Conservation (phyloP, 2,329 filamentous ascomycete genomes). For the Plectosphaerella sp. region DNA sequence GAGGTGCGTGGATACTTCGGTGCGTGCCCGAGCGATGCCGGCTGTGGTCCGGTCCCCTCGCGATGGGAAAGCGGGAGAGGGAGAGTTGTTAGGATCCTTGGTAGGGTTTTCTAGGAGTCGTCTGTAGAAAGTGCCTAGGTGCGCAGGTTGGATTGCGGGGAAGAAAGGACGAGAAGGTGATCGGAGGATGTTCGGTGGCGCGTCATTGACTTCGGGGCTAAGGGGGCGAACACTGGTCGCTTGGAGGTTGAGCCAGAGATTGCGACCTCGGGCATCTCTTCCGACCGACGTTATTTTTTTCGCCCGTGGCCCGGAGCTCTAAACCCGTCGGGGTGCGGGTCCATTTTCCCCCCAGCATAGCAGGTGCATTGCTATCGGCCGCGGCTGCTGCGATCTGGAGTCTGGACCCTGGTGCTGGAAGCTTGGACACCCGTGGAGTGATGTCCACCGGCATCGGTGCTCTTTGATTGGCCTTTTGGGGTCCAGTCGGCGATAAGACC, state of each 20-base stretch:
- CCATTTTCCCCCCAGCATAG: too few species aligned
- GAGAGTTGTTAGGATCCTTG: background rate
- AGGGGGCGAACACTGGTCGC: background rate
- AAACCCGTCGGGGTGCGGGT: too few species aligned
- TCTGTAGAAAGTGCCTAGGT: background rate
- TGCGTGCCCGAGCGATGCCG: background rate
- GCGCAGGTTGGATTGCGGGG: background rate
- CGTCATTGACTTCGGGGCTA: conserved; percentile 2
- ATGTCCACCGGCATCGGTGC: background rate
- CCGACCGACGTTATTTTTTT: background rate
- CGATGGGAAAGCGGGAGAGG: background rate
- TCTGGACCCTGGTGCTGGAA: too few species aligned
- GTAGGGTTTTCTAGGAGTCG: background rate
- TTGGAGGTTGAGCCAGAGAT: background rate
- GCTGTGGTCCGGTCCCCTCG: conserved; percentile 1
- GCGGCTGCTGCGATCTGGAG: too few species aligned
- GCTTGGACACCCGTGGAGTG: background rate
- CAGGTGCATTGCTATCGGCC: too few species aligned
- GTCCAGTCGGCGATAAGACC: too few species aligned
- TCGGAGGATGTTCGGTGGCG: background rate
- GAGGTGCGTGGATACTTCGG: too few species aligned
- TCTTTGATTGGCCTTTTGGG: background rate
- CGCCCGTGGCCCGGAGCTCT: background rate
- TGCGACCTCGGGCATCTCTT: background rate
- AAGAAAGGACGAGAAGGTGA: background rate